Evolutionary conservation across 352 stramenopile genomes (phyloP), one percentile per base, ranked within the genome.

Genomic region (Phytophthora sansomeana): DNA sequence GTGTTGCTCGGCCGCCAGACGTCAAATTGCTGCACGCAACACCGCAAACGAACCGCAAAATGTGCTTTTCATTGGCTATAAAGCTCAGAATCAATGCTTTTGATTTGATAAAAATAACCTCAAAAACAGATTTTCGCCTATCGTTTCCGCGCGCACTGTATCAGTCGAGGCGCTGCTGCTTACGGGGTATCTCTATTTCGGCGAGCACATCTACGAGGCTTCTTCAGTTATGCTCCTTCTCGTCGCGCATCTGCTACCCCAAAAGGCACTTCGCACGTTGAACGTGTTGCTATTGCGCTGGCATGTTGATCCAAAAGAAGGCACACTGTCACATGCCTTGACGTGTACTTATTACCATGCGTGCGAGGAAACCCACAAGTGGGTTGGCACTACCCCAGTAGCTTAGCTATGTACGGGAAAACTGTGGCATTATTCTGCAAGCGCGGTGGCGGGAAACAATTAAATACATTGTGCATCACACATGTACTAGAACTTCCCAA

Each of bases 261-360:
- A 19, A 19, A 51, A 36, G 19, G n/a, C 63, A 6, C 35, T 69
- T 7, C 38, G 61, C 21, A 58, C 53, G 13, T 69, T 69, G 36
- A 69, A 69, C 21, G 38, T 69, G 24, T 17, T 69, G 35, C 11
- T 69, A 16, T 19, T 69, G 10, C 52, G 61, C 9, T 66, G 58
- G 58, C 21, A 33, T 29, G 7, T 66, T 14, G 13, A 66, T 17
- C 13, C 39, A 29, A 46, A 50, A 29, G 36, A 48, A 9, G 48
- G 46, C 10, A 58, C 38, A 3, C 35, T 66, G 5, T 44, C 26
- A 6, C 21, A 44, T 26, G 24, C 52, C 6, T 24, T 24, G 9
- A 35, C 38, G 3, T 60, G 52, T 8, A 60, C 52, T 19, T 58
- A 33, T 35, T 48, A 58, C 35, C 19, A 26, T 26, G 49, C 49